Percentiles rank a stretch among this genome's conserved stretches.
phyloP scores from a whole-genome alignment of 148 eudicot genomes.

The Linanthus parryae region DNA sequence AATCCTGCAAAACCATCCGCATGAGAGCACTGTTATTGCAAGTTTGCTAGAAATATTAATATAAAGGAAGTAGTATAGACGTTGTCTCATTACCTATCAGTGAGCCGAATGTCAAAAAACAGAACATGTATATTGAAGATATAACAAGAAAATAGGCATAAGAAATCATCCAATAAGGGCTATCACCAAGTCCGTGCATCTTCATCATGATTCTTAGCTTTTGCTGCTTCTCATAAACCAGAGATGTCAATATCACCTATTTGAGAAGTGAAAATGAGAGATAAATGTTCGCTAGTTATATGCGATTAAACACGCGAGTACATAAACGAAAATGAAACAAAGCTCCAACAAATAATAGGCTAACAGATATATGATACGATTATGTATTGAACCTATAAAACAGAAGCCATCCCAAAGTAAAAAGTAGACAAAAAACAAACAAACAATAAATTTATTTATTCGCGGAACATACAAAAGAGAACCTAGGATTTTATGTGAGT shows the following conservation, averaged over 20 bases:
- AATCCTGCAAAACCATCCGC: slow-evolving; percentile 44
- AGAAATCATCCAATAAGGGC: slow-evolving; percentile 82
- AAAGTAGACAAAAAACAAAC: too few species aligned
- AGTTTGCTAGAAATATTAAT: slow-evolving; percentile 4
- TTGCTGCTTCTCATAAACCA: slow-evolving; percentile 87
- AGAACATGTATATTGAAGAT: slow-evolving; percentile 66
- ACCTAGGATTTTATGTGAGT: too few species aligned
- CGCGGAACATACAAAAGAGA: too few species aligned
- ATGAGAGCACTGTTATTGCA: slow-evolving; percentile 3
- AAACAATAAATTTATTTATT: too few species aligned
- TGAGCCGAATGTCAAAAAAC: slow-evolving; percentile 82
- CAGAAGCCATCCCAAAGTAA: too few species aligned
- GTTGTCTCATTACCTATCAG: slow-evolving; percentile 51
- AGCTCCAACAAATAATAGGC: too few species aligned
- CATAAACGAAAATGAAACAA: too few species aligned
- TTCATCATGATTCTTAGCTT: slow-evolving; percentile 88
- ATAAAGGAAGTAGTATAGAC: neutral
- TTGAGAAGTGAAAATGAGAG: too few species aligned
- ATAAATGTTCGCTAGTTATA: too few species aligned
- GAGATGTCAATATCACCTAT: slow-evolving; percentile 51
- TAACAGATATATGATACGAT: too few species aligned
- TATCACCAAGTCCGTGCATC: slow-evolving; percentile 95
- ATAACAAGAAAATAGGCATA: slow-evolving; percentile 73
- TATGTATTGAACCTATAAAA: too few species aligned
- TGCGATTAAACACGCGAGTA: too few species aligned